phyloP scores from a whole-genome alignment of 148 eudicot species.

The Cornus kousa region DNA sequence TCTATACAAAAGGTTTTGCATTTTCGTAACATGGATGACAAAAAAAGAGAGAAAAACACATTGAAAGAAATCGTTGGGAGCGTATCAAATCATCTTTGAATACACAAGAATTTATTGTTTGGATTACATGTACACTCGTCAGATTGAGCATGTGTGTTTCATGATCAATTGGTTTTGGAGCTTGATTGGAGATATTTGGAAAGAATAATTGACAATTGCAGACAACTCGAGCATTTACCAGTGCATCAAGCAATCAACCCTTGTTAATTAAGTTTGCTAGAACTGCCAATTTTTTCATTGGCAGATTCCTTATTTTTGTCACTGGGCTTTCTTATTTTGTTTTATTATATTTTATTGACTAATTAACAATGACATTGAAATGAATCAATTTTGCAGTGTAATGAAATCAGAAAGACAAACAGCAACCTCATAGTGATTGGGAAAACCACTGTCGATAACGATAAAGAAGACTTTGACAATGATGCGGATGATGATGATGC shows the following conservation, averaged over 20 bases:
- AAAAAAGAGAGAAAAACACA: too few species aligned
- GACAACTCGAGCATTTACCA: too few species aligned
- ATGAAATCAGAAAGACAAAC: constrained; percentile 73
- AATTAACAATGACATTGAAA: neutral
- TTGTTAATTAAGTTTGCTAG: neutral
- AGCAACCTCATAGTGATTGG: constrained; percentile 72
- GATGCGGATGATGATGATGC: constrained; percentile 94
- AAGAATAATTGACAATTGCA: too few species aligned
- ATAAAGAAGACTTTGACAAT: constrained; percentile 89
- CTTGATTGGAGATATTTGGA: too few species aligned
- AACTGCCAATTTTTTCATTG: neutral
- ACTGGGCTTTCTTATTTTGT: neutral
- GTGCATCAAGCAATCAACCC: neutral
- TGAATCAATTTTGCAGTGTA: constrained; percentile 44
- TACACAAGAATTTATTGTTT: too few species aligned
- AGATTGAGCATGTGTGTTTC: too few species aligned
- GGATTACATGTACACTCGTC: too few species aligned
- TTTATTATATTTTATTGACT: neutral
- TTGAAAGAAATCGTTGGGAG: too few species aligned
- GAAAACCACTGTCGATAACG: constrained; percentile 63
- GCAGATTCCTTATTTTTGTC: neutral
- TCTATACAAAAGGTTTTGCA: too few species aligned
- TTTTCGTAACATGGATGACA: too few species aligned
- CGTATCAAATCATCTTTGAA: too few species aligned
- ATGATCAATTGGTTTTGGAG: too few species aligned